phyloP scores from a whole-genome alignment of 306 rosid species.

The Crataegus laevigata region DNA sequence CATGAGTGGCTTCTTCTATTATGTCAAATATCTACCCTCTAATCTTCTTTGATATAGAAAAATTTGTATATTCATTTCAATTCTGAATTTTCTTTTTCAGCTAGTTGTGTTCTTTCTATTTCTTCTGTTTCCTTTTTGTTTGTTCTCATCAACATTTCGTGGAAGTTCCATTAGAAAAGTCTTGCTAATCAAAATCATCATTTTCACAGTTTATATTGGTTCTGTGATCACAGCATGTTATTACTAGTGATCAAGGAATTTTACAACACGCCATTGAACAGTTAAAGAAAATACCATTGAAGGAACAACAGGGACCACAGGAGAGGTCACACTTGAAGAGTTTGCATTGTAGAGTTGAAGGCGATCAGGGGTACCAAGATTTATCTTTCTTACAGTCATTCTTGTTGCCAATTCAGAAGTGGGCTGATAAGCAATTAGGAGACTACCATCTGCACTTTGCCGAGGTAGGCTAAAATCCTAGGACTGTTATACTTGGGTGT shows the following conservation, averaged over 20 bases:
- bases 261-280: conserved; percentile 83
- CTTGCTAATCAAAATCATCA: neutral
- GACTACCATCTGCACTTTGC: conserved; percentile 84
- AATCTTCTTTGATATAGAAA: neutral
- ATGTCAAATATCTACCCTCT: neutral
- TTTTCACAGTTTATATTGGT: conserved; percentile 6
- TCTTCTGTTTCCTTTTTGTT: neutral
- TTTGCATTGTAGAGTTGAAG: conserved; percentile 65
- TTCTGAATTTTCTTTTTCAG: neutral
- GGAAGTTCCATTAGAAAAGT: neutral
- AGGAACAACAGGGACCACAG: conserved; percentile 93
- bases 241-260: conserved; percentile 77
- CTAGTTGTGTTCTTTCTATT: neutral
- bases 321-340: conserved; percentile 82
- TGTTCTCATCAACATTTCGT: neutral
- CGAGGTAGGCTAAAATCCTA: conserved; percentile 58
- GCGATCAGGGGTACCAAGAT: conserved; percentile 42
- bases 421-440: conserved; percentile 88
- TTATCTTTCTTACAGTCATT: conserved; percentile 75
- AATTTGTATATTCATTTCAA: neutral
- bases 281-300: conserved; percentile 80
- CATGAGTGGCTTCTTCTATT: neutral
- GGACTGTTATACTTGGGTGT: conserved; percentile 7
- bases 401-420: conserved; percentile 71
- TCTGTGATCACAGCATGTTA: conserved; percentile 54